These are phyloP conservation scores for Termitomyces sp. DNA, from an alignment of 768 basidiomycete species.

Conservation along the genomic window DNA sequence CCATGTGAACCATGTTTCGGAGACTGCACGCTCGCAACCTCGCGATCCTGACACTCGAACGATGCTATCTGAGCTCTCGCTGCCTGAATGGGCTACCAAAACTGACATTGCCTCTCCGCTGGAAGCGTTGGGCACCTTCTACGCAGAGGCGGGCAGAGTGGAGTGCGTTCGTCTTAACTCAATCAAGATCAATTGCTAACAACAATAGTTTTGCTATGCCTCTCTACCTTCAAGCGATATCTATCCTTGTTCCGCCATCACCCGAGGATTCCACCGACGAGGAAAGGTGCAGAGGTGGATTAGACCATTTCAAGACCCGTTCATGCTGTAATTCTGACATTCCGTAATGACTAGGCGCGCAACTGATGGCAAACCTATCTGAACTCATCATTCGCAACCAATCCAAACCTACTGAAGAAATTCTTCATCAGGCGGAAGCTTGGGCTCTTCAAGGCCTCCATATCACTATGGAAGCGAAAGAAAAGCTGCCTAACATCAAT, in stretches of 20 bases:
- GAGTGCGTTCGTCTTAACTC: constrained; percentile 40
- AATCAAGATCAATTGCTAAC: constrained; percentile 6
- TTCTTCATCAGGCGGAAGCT: constrained; percentile 49
- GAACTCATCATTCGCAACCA: constrained; percentile 39
- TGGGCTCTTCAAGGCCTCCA: constrained; percentile 58
- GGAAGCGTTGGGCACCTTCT: constrained; percentile 64
- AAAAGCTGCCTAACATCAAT: constrained; percentile 20
- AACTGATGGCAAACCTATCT: constrained; percentile 46
- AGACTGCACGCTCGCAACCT: constrained; percentile 7
- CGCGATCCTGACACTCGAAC: constrained; percentile 23
- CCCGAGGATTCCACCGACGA: constrained; percentile 36
- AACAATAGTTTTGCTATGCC: constrained; percentile 55
- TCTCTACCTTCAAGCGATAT: constrained; percentile 65
- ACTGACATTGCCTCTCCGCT: constrained; percentile 67
- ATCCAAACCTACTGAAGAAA: constrained; percentile 27
- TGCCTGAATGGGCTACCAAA: constrained; percentile 60
- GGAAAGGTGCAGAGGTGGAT: constrained; percentile 59
- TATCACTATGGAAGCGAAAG: constrained; percentile 28
- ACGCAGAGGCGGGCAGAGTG: constrained; percentile 52
- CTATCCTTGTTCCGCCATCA: constrained; percentile 54
- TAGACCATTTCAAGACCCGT: background rate
- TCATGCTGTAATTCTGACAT: background rate
- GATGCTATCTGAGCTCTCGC: constrained; percentile 48
- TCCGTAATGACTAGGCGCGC: constrained; percentile 33
- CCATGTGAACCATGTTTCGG: background rate